phyloP scores from a whole-genome alignment of 768 basidiomycete genomes.

The Psilocybe azurescens region DNA sequence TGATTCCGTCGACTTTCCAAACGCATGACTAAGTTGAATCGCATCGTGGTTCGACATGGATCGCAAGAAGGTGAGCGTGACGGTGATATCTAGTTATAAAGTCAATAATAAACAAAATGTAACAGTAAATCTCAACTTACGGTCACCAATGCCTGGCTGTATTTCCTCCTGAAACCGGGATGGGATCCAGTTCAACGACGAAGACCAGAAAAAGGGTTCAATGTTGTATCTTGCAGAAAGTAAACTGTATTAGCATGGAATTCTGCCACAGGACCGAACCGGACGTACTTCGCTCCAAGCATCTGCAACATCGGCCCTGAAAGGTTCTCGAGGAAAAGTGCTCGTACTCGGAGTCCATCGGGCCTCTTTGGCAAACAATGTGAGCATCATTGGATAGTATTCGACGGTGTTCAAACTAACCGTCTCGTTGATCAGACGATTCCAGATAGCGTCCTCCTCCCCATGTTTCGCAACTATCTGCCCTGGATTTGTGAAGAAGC shows the following conservation, averaged over 20 bases:
- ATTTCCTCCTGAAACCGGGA: slow-evolving; percentile 65
- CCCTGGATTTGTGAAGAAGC: slow-evolving; percentile 41
- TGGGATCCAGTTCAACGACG: slow-evolving; percentile 73
- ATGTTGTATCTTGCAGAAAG: slow-evolving; percentile 50
- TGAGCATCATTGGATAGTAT: not conserved
- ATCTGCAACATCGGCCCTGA: slow-evolving; percentile 61
- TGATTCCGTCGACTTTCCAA: slow-evolving; percentile 18
- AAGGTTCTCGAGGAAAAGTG: slow-evolving; percentile 58
- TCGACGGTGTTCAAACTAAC: slow-evolving; percentile 18
- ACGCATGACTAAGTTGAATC: slow-evolving; percentile 2
- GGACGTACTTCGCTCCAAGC: slow-evolving; percentile 58
- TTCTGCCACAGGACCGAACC: slow-evolving; percentile 33
- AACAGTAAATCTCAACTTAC: slow-evolving; percentile 36
- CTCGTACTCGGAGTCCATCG: slow-evolving; percentile 46
- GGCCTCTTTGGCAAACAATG: slow-evolving; percentile 33
- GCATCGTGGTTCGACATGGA: slow-evolving; percentile 38
- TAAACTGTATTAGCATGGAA: slow-evolving; percentile 47
- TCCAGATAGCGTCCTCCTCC: slow-evolving; percentile 44
- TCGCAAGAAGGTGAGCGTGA: slow-evolving; percentile 62
- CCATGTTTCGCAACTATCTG: slow-evolving; percentile 26
- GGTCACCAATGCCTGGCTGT: slow-evolving; percentile 48
- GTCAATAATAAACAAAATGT: not conserved
- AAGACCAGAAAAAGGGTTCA: slow-evolving; percentile 74
- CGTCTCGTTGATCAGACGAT: slow-evolving; percentile 31
- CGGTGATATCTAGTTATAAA: slow-evolving; percentile 53